Evolutionary conservation across 2,329 filamentous ascomycete genomes (phyloP).

Genomic region (Xylariaceae sp.): DNA sequence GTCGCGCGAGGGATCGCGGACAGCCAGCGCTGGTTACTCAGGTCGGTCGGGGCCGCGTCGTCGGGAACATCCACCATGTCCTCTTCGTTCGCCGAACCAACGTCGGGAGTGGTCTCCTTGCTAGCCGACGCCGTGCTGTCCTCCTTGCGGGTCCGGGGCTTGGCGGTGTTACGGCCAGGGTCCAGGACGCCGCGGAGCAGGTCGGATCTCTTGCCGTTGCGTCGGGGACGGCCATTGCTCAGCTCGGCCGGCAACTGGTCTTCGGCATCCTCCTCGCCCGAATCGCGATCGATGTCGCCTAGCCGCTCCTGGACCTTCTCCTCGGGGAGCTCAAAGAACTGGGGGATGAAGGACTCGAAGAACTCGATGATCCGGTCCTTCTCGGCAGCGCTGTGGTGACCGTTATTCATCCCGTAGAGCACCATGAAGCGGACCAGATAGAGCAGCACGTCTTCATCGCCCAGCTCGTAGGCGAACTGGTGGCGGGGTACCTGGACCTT

Average conservation of each 20-base stretch:
- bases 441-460: conserved; percentile 62
- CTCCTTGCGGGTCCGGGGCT: conserved; percentile 67
- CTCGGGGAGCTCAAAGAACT: conserved; percentile 70
- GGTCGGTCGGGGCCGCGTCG: conserved; percentile 54
- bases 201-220: conserved; percentile 71
- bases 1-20: conserved; percentile 53
- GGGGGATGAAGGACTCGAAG: conserved; percentile 68
- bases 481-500: conserved; percentile 57
- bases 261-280: conserved; percentile 72
- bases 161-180: conserved; percentile 64
- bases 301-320: conserved; percentile 63
- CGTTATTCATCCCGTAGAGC: conserved; percentile 61
- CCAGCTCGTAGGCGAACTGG: conserved; percentile 72
- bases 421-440: conserved; percentile 59
- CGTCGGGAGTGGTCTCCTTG: conserved; percentile 84
- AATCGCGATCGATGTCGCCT: conserved; percentile 62
- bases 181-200: conserved; percentile 84
- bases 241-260: conserved; percentile 66
- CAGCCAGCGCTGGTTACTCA: conserved; percentile 60
- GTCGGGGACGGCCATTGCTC: conserved; percentile 61
- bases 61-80: conserved; percentile 61
- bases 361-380: conserved; percentile 70
- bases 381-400: conserved; percentile 65
- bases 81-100: conserved; percentile 70
- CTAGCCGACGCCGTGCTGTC: conserved; percentile 72